Percentiles rank a stretch among this genome's conserved stretches.
These are phyloP conservation scores for Chrysosphaeria jannelii DNA, from an alignment of 2,329 filamentous ascomycete genomes.

Conservation along the genomic window DNA sequence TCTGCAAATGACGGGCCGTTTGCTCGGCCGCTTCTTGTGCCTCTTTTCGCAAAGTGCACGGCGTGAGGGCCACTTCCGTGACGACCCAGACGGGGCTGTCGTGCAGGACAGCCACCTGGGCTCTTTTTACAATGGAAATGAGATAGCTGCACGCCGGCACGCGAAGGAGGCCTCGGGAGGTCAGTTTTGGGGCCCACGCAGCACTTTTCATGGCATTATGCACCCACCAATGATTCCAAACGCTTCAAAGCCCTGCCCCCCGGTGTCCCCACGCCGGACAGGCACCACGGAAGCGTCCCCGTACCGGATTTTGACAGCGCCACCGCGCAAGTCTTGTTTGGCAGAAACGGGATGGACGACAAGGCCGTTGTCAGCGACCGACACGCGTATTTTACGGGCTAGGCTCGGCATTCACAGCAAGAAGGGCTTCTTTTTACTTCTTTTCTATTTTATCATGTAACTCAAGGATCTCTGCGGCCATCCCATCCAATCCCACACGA, in stretches of 20 bases:
- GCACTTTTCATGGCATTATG: no score
- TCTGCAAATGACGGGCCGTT: constrained; percentile 17
- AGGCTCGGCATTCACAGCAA: constrained; percentile 34
- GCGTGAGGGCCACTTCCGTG: constrained; percentile 73
- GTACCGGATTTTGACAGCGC: constrained; percentile 38
- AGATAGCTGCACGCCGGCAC: constrained; percentile 60
- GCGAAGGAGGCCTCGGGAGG: constrained; percentile 45
- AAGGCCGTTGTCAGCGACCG: constrained; percentile 56
- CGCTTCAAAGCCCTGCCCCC: constrained; percentile 24
- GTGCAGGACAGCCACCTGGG: constrained; percentile 67
- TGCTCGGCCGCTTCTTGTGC: constrained; percentile 40
- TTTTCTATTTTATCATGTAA: neutral
- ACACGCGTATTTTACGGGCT: constrained; percentile 51
- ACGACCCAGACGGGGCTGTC: constrained; percentile 64
- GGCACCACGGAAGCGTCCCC: constrained; percentile 19
- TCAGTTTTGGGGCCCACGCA: no score
- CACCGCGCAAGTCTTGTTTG: constrained; percentile 25
- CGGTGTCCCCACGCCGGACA: constrained; percentile 13
- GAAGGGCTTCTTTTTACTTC: neutral
- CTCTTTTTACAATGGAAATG: constrained; percentile 56
- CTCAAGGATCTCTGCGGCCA: no score
- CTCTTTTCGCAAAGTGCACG: constrained; percentile 44
- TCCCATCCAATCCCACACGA: no score
- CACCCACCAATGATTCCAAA: constrained; percentile 25
- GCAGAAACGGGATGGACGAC: constrained; percentile 41